Percentiles rank a stretch among this genome's conserved stretches.
phyloP scores from a whole-genome alignment of 768 basidiomycete genomes.

The Porphyrellus cyaneotinctus region DNA sequence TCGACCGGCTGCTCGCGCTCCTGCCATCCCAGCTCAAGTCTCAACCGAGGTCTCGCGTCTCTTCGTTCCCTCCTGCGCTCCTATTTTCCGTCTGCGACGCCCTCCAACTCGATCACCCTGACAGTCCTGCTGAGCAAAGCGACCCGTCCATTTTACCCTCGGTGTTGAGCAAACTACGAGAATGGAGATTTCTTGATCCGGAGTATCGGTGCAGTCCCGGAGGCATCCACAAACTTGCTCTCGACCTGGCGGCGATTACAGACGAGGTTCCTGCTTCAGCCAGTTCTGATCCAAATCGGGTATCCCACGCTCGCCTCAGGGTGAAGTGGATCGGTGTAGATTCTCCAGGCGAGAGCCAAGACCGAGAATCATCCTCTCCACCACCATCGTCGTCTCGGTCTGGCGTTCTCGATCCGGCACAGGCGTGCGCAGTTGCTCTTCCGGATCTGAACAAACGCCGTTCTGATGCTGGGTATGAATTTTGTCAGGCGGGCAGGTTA shows the following conservation, averaged over 20 bases:
- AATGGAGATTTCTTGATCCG: conserved; percentile 24
- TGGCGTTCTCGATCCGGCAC: background rate
- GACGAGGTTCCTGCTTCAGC: background rate
- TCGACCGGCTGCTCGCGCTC: conserved; percentile 16
- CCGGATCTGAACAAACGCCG: background rate
- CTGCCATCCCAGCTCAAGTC: conserved; percentile 11
- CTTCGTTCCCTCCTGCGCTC: conserved; percentile 13
- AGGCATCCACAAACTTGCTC: conserved; percentile 16
- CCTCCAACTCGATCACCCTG: conserved; percentile 2
- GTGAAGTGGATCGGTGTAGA: conserved; percentile 18
- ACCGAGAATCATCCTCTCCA: conserved; percentile 1
- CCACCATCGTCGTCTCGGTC: conserved; percentile 6
- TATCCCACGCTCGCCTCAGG: conserved; percentile 6
- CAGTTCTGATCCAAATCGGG: background rate
- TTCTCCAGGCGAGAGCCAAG: conserved; percentile 3
- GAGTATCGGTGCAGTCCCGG: conserved; percentile 9
- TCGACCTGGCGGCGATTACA: conserved; percentile 16
- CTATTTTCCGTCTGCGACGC: conserved; percentile 24
- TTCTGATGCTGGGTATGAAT: background rate
- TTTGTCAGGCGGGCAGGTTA: background rate
- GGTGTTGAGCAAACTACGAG: conserved; percentile 22
- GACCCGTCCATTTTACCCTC: conserved; percentile 15
- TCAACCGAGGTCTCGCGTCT: background rate
- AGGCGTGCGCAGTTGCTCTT: conserved; percentile 1
- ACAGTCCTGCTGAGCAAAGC: background rate